phyloP scores from a whole-genome alignment of 768 basidiomycete species.

The Trametes coccinea region DNA sequence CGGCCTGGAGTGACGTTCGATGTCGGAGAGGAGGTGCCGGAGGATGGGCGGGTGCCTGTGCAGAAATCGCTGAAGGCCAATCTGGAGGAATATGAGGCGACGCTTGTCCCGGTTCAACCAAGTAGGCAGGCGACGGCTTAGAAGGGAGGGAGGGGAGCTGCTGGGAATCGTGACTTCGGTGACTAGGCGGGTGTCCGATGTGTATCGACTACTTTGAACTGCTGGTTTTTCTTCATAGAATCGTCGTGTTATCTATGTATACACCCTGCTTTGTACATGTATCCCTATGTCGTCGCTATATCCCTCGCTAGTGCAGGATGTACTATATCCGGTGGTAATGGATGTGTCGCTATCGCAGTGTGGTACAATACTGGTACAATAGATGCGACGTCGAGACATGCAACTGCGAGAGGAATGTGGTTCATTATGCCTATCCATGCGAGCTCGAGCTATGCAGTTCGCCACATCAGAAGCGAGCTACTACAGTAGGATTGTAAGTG shows the following conservation, averaged over 20 bases:
- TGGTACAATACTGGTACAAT: too few species aligned
- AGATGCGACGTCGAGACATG: too few species aligned
- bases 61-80: slow-evolving; percentile 18
- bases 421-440: too few species aligned
- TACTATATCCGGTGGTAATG: slow-evolving; percentile 12
- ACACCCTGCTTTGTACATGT: slow-evolving; percentile 22
- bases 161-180: too few species aligned
- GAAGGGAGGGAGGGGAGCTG: not conserved
- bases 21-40: slow-evolving; percentile 29
- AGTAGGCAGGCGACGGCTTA: slow-evolving; percentile 14
- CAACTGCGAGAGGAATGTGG: too few species aligned
- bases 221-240: not conserved
- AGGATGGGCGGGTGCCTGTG: slow-evolving; percentile 13
- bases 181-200: too few species aligned
- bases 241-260: slow-evolving; percentile 12
- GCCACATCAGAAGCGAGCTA: too few species aligned
- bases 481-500: too few species aligned
- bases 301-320: slow-evolving; percentile 15
- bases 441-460: too few species aligned
- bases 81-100: slow-evolving; percentile 1
- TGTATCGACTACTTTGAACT: too few species aligned
- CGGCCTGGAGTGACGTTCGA: slow-evolving; percentile 39
- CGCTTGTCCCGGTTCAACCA: slow-evolving; percentile 1
- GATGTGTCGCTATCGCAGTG: not conserved
- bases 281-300: slow-evolving; percentile 21